phyloP scores from a whole-genome alignment of 148 eudicot genomes.

The Euryodendron excelsum region DNA sequence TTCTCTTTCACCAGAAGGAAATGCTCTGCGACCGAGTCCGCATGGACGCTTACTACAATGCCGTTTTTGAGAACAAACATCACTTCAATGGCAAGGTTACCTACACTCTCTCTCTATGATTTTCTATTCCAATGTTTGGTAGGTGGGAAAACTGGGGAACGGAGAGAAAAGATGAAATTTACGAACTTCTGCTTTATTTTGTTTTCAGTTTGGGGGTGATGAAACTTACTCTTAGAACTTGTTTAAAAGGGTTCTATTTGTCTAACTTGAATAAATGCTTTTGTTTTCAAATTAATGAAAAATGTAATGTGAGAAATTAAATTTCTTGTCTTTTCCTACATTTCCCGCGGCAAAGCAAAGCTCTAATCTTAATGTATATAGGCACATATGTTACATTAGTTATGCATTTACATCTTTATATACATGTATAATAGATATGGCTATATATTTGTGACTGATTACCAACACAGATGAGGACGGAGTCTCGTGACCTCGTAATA shows the following conservation, averaged over 20 bases:
- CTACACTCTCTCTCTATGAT: not conserved
- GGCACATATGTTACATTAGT: not conserved
- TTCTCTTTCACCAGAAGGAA: conserved; percentile 92
- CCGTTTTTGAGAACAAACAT: conserved; percentile 70
- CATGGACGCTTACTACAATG: conserved; percentile 86
- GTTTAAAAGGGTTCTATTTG: not conserved
- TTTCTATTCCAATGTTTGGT: conserved; percentile 10
- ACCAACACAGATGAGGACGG: not conserved
- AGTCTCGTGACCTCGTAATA: not conserved
- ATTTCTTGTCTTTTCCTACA: no score
- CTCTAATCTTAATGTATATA: no score
- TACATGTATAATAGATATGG: no score
- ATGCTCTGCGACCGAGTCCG: conserved; percentile 95
- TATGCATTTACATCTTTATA: no score
- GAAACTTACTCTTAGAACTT: not conserved
- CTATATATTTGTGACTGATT: not conserved
- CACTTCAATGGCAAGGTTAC: conserved; percentile 81
- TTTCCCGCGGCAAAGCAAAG: no score
- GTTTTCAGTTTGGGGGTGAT: not conserved
- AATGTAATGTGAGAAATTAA: not conserved
- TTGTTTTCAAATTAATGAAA: not conserved
- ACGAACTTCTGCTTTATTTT: not conserved
- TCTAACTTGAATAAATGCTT: not conserved
- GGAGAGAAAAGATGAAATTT: not conserved
- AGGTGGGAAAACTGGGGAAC: not conserved